phyloP scores from a whole-genome alignment of 345 rosid species.

The Brassica juncea region DNA sequence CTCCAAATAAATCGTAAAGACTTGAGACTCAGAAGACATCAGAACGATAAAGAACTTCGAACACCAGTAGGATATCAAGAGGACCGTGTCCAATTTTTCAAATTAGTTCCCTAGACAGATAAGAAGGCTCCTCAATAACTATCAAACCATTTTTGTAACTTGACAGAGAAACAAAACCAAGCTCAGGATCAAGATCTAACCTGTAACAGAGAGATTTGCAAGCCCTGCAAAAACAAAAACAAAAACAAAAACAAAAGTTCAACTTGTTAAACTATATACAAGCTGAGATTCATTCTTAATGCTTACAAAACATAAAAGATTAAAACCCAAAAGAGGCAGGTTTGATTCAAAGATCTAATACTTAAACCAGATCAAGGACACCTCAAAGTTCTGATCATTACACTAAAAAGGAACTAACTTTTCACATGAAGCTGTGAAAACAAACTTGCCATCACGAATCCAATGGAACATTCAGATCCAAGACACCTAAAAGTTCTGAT shows the following conservation, averaged over 20 bases:
- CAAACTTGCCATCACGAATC: constrained; percentile 9
- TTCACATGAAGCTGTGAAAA: not conserved
- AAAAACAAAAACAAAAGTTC: too few relatives aligned
- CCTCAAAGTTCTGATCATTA: not conserved
- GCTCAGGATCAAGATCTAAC: constrained; percentile 54
- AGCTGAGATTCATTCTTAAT: not conserved
- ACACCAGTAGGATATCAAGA: too few relatives aligned
- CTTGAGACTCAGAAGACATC: too few relatives aligned
- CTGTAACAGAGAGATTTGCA: constrained; percentile 82
- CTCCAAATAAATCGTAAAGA: too few relatives aligned
- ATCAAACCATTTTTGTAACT: constrained; percentile 7
- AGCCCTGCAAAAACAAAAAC: too few relatives aligned
- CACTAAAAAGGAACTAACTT: not conserved
- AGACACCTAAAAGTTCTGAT: not conserved
- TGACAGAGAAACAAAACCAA: constrained; percentile 1
- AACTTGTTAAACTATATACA: constrained; percentile 19
- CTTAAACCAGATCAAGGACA: constrained; percentile 1
- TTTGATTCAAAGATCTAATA: constrained; percentile 19
- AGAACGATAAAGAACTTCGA: too few relatives aligned
- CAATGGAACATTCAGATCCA: constrained; percentile 29
- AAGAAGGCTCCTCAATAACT: constrained; percentile 12
- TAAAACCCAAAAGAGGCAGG: too few relatives aligned
- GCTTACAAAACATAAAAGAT: too few relatives aligned
- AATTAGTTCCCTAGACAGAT: too few relatives aligned
- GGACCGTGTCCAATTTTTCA: too few relatives aligned